phyloP scores from a whole-genome alignment of 2,329 filamentous ascomycete genomes.

The Nemania diffusa region DNA sequence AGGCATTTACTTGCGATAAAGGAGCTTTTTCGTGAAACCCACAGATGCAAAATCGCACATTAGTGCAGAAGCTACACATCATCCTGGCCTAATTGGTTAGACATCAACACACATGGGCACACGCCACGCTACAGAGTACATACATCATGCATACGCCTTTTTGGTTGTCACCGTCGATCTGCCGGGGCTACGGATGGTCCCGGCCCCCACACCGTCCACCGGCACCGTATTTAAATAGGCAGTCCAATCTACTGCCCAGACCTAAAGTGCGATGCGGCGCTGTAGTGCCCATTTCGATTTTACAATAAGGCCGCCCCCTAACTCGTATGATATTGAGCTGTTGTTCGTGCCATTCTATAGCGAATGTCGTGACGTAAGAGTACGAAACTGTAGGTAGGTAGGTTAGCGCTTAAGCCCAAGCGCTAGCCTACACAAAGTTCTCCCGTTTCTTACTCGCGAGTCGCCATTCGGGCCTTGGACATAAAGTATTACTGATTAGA shows the following conservation, averaged over 20 bases:
- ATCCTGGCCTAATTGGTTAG: background rate
- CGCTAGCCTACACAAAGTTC: background rate
- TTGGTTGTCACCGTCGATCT: conserved; percentile 7
- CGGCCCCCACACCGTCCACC: conserved; percentile 12
- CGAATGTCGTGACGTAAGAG: background rate
- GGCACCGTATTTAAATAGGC: background rate
- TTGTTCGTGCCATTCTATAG: background rate
- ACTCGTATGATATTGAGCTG: conserved; percentile 4
- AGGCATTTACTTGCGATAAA: background rate
- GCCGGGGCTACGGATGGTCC: conserved; percentile 17
- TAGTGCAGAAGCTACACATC: background rate
- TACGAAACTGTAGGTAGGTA: background rate
- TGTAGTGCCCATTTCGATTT: too few relatives aligned
- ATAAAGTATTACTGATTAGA: background rate
- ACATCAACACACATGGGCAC: background rate
- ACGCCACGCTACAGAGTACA: too few relatives aligned
- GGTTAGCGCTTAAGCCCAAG: background rate
- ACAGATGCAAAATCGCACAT: conserved; percentile 4
- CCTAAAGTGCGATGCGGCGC: too few relatives aligned
- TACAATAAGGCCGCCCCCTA: background rate
- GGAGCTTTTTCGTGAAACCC: background rate
- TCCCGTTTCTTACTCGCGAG: background rate
- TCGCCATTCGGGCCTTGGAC: background rate
- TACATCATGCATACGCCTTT: conserved; percentile 8
- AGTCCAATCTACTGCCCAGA: background rate